phyloP scores from a whole-genome alignment of 2,329 filamentous ascomycete genomes.

The Sarocladiaceae sp. region DNA sequence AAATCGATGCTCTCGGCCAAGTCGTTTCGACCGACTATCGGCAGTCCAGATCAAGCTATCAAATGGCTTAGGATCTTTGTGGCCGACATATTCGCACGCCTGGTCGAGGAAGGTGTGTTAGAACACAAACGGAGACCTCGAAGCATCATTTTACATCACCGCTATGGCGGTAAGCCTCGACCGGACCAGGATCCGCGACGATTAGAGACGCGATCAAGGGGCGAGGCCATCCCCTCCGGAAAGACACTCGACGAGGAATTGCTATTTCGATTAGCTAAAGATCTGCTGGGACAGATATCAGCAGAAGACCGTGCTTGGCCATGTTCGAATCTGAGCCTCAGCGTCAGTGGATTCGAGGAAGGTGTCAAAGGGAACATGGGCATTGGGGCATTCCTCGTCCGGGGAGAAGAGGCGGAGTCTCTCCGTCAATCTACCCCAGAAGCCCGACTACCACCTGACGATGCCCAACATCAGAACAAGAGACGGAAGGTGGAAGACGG shows the following conservation, averaged over 20 bases:
- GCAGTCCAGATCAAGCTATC: slow-evolving; percentile 68
- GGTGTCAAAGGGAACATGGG: slow-evolving; percentile 78
- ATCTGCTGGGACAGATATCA: slow-evolving; percentile 71
- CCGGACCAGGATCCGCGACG: neutral
- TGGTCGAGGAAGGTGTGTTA: slow-evolving; percentile 85
- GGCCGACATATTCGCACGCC: slow-evolving; percentile 82
- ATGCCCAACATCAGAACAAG: slow-evolving; percentile 22
- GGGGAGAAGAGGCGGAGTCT: slow-evolving; percentile 59
- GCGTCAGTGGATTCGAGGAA: slow-evolving; percentile 90
- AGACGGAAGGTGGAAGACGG: slow-evolving; percentile 35
- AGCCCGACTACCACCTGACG: slow-evolving; percentile 16
- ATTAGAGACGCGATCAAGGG: slow-evolving; percentile 60
- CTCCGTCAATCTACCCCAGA: slow-evolving; percentile 19
- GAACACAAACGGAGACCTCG: slow-evolving; percentile 84
- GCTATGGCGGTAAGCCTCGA: slow-evolving; percentile 57
- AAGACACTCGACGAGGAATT: slow-evolving; percentile 66
- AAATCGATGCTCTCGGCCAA: slow-evolving; percentile 98
- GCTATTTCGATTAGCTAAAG: slow-evolving; percentile 72
- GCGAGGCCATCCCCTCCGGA: slow-evolving; percentile 71
- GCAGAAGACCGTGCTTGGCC: slow-evolving; percentile 81
- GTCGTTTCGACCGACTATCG: slow-evolving; percentile 83
- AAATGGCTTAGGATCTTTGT: slow-evolving; percentile 89
- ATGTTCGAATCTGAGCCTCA: slow-evolving; percentile 83
- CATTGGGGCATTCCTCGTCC: slow-evolving; percentile 82
- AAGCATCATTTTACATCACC: slow-evolving; percentile 80